Conservation (phyloP, 129 eudicot genomes). For the Artemisia annua region DNA sequence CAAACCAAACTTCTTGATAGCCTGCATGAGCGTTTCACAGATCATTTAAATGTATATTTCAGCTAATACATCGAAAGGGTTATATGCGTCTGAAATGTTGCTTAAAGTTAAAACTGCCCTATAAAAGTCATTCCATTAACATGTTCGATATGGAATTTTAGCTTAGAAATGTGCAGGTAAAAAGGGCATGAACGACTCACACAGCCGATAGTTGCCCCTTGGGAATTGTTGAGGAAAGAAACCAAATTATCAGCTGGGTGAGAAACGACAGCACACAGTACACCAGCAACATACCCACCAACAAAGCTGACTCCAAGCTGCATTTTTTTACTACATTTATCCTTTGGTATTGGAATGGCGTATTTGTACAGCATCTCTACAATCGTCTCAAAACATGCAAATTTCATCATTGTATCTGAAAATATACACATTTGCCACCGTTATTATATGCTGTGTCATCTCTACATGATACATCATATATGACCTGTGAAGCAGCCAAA, state of each 20-base stretch:
- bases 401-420: constrained; percentile 96
- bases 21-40: constrained; percentile 44
- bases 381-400: constrained; percentile 77
- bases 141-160: neutral
- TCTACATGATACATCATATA: neutral
- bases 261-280: constrained; percentile 82
- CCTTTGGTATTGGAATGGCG: constrained; percentile 76
- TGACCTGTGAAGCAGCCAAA: neutral
- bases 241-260: constrained; percentile 96
- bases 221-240: constrained; percentile 85
- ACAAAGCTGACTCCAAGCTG: constrained; percentile 95
- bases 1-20: constrained; percentile 73
- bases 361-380: constrained; percentile 78
- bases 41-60: neutral
- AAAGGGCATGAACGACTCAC: constrained; percentile 37
- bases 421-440: constrained; percentile 14
- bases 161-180: constrained; percentile 1
- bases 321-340: constrained; percentile 62
- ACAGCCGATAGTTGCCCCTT: constrained; percentile 74
- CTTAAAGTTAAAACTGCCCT: neutral
- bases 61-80: neutral
- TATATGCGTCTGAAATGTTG: neutral
- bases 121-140: neutral
- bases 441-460: neutral
- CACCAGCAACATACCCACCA: constrained; percentile 90